Conservation (phyloP, 371 early-diverging fungal genomes). For the Haplosporangium sp. region DNA sequence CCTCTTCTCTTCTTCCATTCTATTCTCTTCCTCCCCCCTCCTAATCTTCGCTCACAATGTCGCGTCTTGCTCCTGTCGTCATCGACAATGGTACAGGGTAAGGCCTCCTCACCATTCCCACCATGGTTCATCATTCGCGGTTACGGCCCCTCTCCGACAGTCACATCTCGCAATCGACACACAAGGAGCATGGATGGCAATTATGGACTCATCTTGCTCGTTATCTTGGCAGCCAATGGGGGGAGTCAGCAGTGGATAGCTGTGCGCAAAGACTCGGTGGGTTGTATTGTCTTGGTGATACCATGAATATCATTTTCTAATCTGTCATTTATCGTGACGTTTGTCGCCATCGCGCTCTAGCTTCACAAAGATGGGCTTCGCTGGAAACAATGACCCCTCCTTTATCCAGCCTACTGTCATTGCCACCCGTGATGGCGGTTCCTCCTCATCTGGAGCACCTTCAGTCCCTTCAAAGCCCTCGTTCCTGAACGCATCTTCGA, state of each 20-base stretch:
- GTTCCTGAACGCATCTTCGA: conserved; percentile 64
- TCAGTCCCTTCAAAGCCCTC: conserved; percentile 71
- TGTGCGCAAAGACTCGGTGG: no score
- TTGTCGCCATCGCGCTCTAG: conserved; percentile 57
- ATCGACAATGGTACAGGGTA: conserved; percentile 97
- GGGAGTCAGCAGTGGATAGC: no score
- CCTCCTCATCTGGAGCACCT: conserved; percentile 61
- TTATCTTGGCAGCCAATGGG: neutral
- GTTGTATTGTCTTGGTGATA: no score
- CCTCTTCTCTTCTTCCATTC: conserved; percentile 5
- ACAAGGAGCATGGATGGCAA: neutral
- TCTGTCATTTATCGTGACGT: conserved; percentile 19
- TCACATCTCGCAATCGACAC: neutral
- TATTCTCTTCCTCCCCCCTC: neutral
- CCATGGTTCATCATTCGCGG: neutral
- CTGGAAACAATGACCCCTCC: conserved; percentile 96
- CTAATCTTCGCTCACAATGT: conserved; percentile 17
- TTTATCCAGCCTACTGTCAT: conserved; percentile 96
- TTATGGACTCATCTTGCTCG: neutral
- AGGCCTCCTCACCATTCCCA: conserved; percentile 21
- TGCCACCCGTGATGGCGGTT: conserved; percentile 76
- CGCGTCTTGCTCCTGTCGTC: conserved; percentile 80
- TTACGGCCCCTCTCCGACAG: neutral
- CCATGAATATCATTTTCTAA: no score
- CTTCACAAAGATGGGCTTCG: conserved; percentile 98